Conservation (phyloP, 1,139 yeast genomes). For the Nakaseomyces nivariensis region DNA sequence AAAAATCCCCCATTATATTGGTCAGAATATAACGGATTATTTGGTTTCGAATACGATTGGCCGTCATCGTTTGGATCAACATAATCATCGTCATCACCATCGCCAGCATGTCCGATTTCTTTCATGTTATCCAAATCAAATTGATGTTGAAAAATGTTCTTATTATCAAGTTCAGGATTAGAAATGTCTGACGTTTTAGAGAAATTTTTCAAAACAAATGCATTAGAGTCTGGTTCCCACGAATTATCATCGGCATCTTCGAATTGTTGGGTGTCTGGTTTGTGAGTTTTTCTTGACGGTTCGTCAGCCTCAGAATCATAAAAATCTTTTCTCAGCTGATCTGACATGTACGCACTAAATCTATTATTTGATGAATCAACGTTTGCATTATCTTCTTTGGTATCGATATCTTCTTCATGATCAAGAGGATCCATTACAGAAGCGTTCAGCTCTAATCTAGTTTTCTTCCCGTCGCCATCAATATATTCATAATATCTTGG, state of each 20-base stretch:
- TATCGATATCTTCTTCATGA: constrained; percentile 12
- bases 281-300: constrained; percentile 10
- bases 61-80: constrained; percentile 80
- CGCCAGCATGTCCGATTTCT: constrained; percentile 2
- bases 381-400: constrained; percentile 15
- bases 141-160: constrained; percentile 16
- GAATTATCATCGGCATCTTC: constrained; percentile 3
- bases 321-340: constrained; percentile 50
- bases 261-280: constrained; percentile 7
- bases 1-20: constrained; percentile 1
- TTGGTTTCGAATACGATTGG: constrained; percentile 53
- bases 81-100: constrained; percentile 31
- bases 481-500: constrained; percentile 33
- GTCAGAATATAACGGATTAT: constrained; percentile 43
- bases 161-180: constrained; percentile 11
- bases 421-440: constrained; percentile 10
- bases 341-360: constrained; percentile 76
- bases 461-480: constrained; percentile 31
- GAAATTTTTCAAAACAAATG: constrained; percentile 9
- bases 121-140: constrained; percentile 11
- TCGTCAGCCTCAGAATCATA: constrained; percentile 28
- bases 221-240: constrained; percentile 10
- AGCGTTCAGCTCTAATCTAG: constrained; percentile 14
- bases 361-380: constrained; percentile 35
- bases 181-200: constrained; percentile 11